Evolutionary conservation across 805 yeast genomes (phyloP).

Genomic region (Kodamaea sagamina): DNA sequence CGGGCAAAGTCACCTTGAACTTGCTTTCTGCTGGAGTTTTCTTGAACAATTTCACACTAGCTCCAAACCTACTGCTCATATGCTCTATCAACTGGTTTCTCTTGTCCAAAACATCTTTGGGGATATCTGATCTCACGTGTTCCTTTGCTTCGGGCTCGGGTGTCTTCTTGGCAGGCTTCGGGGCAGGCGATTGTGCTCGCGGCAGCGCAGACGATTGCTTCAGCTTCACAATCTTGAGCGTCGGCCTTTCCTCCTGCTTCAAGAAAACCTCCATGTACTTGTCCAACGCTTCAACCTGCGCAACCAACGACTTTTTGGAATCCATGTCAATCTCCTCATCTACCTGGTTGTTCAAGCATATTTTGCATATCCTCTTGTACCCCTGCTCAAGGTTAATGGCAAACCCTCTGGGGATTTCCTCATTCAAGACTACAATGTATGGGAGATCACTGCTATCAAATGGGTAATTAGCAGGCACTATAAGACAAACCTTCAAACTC

Average conservation of each 20-base stretch:
- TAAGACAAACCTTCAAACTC: slow-evolving; percentile 51
- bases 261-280: slow-evolving; percentile 58
- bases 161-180: too few species aligned
- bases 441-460: slow-evolving; percentile 42
- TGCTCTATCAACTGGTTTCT: slow-evolving; percentile 27
- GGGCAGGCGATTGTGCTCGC: not conserved
- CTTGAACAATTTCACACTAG: slow-evolving; percentile 17
- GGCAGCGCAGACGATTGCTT: slow-evolving; percentile 6
- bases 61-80: slow-evolving; percentile 30
- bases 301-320: slow-evolving; percentile 52
- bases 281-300: slow-evolving; percentile 58
- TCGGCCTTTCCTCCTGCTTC: slow-evolving; percentile 57
- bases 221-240: slow-evolving; percentile 57
- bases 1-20: slow-evolving; percentile 36
- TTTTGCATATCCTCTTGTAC: slow-evolving; percentile 46
- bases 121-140: slow-evolving; percentile 3
- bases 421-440: slow-evolving; percentile 56
- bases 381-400: slow-evolving; percentile 69
- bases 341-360: slow-evolving; percentile 23
- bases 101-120: slow-evolving; percentile 12
- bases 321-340: slow-evolving; percentile 35
- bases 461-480: slow-evolving; percentile 61
- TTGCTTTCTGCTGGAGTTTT: slow-evolving; percentile 23
- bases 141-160: too few species aligned
- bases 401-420: slow-evolving; percentile 69